A percentile compares a stretch with the other conserved stretches of the same genome.
phyloP scores from a whole-genome alignment of 441 rosid genomes.

The Gossypium armourianum region DNA sequence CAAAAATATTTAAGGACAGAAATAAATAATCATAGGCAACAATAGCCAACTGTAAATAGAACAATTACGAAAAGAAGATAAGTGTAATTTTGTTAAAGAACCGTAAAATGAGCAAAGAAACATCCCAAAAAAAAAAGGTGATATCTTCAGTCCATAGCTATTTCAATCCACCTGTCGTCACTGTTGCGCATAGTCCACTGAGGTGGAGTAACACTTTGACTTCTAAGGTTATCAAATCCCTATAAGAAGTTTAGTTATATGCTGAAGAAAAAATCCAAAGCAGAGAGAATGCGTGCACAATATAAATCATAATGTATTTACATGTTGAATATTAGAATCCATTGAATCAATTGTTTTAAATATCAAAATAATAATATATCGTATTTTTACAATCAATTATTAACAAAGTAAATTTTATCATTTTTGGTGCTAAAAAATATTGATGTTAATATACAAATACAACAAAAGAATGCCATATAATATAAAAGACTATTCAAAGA shows the following conservation, averaged over 20 bases:
- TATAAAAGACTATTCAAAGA: neutral
- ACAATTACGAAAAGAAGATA: neutral
- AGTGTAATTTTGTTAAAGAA: neutral
- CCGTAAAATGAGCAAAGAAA: neutral
- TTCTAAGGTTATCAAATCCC: constrained; percentile 98
- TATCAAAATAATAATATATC: neutral
- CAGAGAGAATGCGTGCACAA: neutral
- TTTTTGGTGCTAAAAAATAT: neutral
- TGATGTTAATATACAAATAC: neutral
- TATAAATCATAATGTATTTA: neutral
- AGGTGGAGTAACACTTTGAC: constrained; percentile 90
- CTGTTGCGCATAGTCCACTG: constrained; percentile 98
- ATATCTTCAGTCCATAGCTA: neutral
- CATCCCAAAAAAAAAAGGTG: neutral
- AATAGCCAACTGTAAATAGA: neutral
- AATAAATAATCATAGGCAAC: neutral
- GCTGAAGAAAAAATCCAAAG: neutral
- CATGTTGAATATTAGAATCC: neutral
- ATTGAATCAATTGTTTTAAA: neutral
- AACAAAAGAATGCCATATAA: neutral
- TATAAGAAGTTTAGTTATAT: constrained; percentile 34
- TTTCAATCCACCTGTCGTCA: constrained; percentile 61
- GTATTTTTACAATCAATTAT: neutral
- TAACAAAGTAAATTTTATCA: neutral
- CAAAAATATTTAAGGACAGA: constrained; percentile 17